A percentile compares a stretch with the other conserved stretches of the same genome.
phyloP scores from a whole-genome alignment of 75 land plant species.

The Sequoia sempervirens region DNA sequence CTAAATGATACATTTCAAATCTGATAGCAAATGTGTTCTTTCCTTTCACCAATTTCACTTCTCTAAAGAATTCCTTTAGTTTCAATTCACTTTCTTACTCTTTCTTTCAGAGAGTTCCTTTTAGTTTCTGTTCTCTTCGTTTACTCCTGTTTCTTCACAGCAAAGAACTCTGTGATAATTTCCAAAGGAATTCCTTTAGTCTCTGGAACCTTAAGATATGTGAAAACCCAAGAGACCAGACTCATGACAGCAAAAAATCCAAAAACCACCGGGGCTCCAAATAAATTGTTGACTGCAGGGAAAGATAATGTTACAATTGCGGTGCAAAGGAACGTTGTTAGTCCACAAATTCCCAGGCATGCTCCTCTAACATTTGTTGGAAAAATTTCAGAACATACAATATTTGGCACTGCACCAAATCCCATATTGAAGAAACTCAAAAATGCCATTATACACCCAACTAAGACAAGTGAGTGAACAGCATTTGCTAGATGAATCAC shows the following conservation, averaged over 20 bases:
- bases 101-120: neutral
- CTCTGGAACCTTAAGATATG: constrained; percentile 37
- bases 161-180: constrained; percentile 36
- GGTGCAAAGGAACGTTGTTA: constrained; percentile 19
- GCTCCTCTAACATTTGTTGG: constrained; percentile 31
- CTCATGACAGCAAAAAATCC: constrained; percentile 12
- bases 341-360: constrained; percentile 17
- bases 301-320: constrained; percentile 15
- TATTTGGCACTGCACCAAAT: constrained; percentile 32
- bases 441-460: constrained; percentile 19
- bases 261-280: constrained; percentile 21
- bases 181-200: constrained; percentile 33
- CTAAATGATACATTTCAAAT: neutral
- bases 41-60: neutral
- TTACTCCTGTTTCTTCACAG: neutral
- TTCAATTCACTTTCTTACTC: neutral
- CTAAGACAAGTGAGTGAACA: constrained; percentile 12
- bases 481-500: constrained; percentile 12
- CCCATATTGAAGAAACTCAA: constrained; percentile 30
- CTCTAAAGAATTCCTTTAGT: neutral
- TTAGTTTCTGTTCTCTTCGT: neutral
- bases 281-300: constrained; percentile 8
- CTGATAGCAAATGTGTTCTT: neutral
- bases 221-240: constrained; percentile 24
- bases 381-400: constrained; percentile 33